These are phyloP conservation scores for Clonostachys sp. DNA, from an alignment of 2,329 filamentous ascomycete species.

Conservation along the genomic window DNA sequence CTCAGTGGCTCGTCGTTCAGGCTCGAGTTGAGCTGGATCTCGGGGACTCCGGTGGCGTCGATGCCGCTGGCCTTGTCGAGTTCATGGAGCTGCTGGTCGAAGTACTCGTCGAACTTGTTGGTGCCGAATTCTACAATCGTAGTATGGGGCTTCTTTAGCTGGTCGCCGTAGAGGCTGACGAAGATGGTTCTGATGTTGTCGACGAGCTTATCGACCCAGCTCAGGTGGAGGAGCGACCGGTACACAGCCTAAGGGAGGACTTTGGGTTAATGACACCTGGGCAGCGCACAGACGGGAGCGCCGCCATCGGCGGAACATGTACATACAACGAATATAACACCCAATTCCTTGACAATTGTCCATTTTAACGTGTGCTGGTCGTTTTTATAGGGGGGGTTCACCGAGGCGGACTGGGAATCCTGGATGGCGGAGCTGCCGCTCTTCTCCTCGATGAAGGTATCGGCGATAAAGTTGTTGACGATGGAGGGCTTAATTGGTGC, in stretches of 20 bases:
- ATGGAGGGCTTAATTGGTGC: conserved; percentile 74
- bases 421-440: conserved; percentile 57
- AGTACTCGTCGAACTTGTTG: conserved; percentile 80
- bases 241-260: conserved; percentile 72
- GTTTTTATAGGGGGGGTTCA: conserved; percentile 74
- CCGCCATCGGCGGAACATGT: neutral
- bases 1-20: conserved; percentile 8
- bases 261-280: neutral
- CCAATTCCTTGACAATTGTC: conserved; percentile 87
- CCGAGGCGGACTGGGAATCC: conserved; percentile 52
- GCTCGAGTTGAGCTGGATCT: neutral
- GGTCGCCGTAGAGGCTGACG: conserved; percentile 81
- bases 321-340: conserved; percentile 84
- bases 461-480: conserved; percentile 91
- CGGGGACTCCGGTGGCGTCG: neutral
- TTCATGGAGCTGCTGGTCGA: conserved; percentile 86
- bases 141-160: conserved; percentile 76
- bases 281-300: neutral
- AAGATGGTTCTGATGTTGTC: conserved; percentile 94
- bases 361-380: conserved; percentile 96
- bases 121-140: conserved; percentile 66
- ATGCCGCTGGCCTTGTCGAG: conserved; percentile 54
- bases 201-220: conserved; percentile 94
- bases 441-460: conserved; percentile 97
- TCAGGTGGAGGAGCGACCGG: conserved; percentile 88